Evolutionary conservation across 1,139 yeast genomes (phyloP), one percentile per base, ranked within the genome.

Genomic region (Petasospora rhodanensis): DNA sequence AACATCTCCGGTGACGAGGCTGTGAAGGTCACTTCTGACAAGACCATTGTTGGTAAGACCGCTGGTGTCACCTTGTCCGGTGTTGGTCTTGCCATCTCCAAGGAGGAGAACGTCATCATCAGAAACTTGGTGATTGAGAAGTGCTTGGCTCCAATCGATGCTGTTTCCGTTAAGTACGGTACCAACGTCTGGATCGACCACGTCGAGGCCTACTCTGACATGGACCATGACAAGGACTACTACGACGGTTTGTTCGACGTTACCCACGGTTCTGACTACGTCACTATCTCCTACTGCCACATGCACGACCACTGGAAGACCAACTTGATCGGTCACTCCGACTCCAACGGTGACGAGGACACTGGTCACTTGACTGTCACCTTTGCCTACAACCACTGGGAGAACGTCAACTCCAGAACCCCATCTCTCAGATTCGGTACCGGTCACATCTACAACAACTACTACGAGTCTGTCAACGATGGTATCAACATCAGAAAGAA

Each of bases 241-340:
- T 24, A 24, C 14, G 26, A 24, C 17, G 26, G 26, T 15, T n/a
- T 24, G 20, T 11, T 24, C 11, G 26, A 24, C 14, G 9, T 24
- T n/a, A 16, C 26, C 12, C 26, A 24, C 20, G 26, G 20, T n/a
- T 24, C 26, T 11, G 26, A 24, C 20, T 24, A 24, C 20, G 18
- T 24, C 20, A 24, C 26, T n/a, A 17, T 24, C 20, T 24, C 26
- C 20, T 16, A 24, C 26, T 14, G 18, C n/a, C 12, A 24, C 14
- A 10, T 24, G 20, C 26, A 24, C 20, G 26, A 24, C 20, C 26
- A 24, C 26, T 24, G 26, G 26, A 24, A 24, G 26, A n/a, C 26
- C 8, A 16, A 19, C 12, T 20, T 24, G 6, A 20, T 24, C 12
- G 26, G 26, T 20, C 26, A 24, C 26, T 24, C 26, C 14, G 26